These are phyloP conservation scores for Platanthera zijinensis DNA, from an alignment of 106 monocot genomes.

Conservation along the genomic window DNA sequence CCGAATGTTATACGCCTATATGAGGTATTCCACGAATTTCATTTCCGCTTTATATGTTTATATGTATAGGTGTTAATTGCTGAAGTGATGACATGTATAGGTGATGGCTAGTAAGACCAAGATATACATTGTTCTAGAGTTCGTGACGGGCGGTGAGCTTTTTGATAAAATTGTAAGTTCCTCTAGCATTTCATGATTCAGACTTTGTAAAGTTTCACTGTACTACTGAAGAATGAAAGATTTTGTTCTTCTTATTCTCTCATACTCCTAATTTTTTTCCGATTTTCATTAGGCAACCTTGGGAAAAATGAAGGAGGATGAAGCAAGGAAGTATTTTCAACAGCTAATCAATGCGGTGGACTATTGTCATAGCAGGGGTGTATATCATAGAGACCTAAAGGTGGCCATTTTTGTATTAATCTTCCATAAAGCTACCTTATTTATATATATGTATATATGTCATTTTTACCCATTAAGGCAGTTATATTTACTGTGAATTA, in stretches of 20 bases:
- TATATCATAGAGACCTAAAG: constrained; percentile 91
- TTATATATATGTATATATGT: not conserved
- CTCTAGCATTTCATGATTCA: not conserved
- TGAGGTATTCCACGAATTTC: constrained; percentile 30
- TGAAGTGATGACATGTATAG: constrained; percentile 17
- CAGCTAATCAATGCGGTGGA: constrained; percentile 92
- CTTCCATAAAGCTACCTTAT: not conserved
- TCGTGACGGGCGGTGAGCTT: constrained; percentile 80
- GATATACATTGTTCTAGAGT: constrained; percentile 78
- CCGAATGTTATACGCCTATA: constrained; percentile 46
- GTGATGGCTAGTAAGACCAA: constrained; percentile 96
- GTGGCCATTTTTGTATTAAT: constrained; percentile 16
- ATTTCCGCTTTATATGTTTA: not conserved
- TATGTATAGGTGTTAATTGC: not conserved
- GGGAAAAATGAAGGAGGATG: constrained; percentile 83
- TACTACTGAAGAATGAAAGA: not conserved
- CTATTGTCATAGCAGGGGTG: constrained; percentile 93
- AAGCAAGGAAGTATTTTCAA: constrained; percentile 91
- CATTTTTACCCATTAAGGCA: not conserved
- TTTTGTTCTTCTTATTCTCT: not conserved
- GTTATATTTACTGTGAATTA: not conserved
- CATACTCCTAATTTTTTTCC: not conserved
- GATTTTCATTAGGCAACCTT: constrained; percentile 35
- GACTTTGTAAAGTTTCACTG: not conserved
- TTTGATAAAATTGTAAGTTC: constrained; percentile 87